Percentiles rank a stretch among this genome's conserved stretches.
Conservation (phyloP, 202 grass and related monocot genomes). For the Schoenoplectus triqueter region DNA sequence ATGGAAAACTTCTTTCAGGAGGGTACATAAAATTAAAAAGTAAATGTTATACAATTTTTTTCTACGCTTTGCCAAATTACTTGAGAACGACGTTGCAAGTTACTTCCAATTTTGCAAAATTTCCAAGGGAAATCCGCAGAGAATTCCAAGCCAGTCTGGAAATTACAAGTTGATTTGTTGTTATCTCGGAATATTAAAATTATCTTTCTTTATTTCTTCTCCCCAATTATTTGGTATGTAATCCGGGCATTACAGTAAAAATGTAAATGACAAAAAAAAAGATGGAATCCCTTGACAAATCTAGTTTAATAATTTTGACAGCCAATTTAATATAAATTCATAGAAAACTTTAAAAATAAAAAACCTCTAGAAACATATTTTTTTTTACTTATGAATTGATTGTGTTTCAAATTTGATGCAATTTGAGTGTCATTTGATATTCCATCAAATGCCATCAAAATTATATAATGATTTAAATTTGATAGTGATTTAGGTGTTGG, state of each 20-base stretch:
- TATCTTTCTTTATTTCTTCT: neutral
- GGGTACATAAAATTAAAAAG: neutral
- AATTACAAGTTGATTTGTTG: neutral
- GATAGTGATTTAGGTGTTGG: too few relatives aligned
- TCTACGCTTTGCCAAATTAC: neutral
- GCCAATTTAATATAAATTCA: too few relatives aligned
- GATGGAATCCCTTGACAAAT: too few relatives aligned
- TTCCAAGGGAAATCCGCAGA: neutral
- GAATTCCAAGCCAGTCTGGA: neutral
- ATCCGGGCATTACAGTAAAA: neutral
- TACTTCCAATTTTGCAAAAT: neutral
- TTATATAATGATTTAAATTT: too few relatives aligned
- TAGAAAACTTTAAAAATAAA: too few relatives aligned
- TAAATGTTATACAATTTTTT: neutral
- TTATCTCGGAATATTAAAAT: neutral
- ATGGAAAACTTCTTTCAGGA: neutral
- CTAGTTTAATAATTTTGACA: too few relatives aligned
- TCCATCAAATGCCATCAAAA: too few relatives aligned
- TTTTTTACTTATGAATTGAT: too few relatives aligned
- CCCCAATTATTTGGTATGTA: neutral
- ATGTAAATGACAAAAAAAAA: too few relatives aligned
- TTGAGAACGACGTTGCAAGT: neutral
- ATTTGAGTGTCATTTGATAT: too few relatives aligned
- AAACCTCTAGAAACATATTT: too few relatives aligned
- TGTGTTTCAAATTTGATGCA: too few relatives aligned